phyloP scores from a whole-genome alignment of 225 moss, liverwort and hornwort species.

The Pseudisothecium myosuroides region DNA sequence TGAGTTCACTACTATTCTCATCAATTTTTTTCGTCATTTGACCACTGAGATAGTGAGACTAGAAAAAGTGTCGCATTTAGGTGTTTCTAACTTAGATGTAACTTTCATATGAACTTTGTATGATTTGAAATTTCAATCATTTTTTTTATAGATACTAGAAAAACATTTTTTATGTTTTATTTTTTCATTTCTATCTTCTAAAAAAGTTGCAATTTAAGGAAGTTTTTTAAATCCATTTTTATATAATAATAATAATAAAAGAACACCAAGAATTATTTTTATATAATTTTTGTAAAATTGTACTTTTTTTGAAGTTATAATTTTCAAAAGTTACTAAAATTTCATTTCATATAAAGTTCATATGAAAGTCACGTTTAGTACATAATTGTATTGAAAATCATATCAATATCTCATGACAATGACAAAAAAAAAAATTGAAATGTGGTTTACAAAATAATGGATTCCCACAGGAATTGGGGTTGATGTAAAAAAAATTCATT shows the following conservation, averaged over 20 bases:
- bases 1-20: background rate
- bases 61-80: rapidly evolving
- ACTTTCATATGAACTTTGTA: background rate
- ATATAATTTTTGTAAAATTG: too few species aligned
- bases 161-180: too few species aligned
- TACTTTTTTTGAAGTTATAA: background rate
- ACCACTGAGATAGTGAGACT: background rate
- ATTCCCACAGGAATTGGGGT: background rate
- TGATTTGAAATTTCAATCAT: background rate
- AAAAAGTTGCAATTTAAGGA: background rate
- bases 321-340: background rate
- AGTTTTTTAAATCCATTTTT: background rate
- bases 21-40: background rate
- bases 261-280: too few species aligned
- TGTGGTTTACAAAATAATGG: too few species aligned
- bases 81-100: background rate
- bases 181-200: too few species aligned
- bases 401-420: too few species aligned
- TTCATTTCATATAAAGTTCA: background rate
- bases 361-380: too few species aligned
- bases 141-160: background rate
- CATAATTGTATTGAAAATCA: too few species aligned
- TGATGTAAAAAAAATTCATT: background rate
- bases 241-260: background rate
- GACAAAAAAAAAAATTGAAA: too few species aligned